Conservation (phyloP, 176 grass and related monocot species). For the maize (Zea mays) region DNA sequence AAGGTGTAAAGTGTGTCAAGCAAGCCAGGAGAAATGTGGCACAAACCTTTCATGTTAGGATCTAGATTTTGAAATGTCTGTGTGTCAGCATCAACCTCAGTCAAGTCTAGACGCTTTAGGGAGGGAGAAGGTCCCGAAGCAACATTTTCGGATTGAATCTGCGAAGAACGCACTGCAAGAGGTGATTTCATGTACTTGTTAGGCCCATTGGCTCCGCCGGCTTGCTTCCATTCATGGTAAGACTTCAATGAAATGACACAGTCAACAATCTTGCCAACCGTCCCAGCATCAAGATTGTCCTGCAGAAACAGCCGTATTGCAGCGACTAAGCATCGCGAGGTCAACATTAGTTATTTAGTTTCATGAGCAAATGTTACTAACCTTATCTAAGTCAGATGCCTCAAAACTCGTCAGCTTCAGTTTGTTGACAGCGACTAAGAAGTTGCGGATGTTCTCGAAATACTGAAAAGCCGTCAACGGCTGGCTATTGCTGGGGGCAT, state of each 20-base stretch:
- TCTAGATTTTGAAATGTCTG: slow-evolving; percentile 37
- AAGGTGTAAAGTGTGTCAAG: background rate
- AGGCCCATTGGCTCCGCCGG: slow-evolving; percentile 39
- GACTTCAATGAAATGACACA: slow-evolving; percentile 73
- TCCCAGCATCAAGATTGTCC: slow-evolving; percentile 68
- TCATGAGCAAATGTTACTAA: slow-evolving; percentile 30
- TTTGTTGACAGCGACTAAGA: slow-evolving; percentile 73
- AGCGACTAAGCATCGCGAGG: background rate
- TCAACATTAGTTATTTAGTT: background rate
- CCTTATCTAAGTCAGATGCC: slow-evolving; percentile 84
- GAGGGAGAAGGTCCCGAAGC: slow-evolving; percentile 35
- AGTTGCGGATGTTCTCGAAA: slow-evolving; percentile 93
- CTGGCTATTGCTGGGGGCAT: slow-evolving; percentile 60
- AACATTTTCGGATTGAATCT: slow-evolving; percentile 30
- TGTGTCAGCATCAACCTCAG: slow-evolving; percentile 28
- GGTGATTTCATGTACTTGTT: slow-evolving; percentile 74
- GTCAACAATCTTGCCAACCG: slow-evolving; percentile 70
- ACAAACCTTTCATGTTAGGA: slow-evolving; percentile 51
- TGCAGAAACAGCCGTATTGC: slow-evolving; percentile 42
- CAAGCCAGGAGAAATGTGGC: background rate
- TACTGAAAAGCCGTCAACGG: slow-evolving; percentile 74
- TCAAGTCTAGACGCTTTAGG: slow-evolving; percentile 52
- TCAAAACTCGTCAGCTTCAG: slow-evolving; percentile 76
- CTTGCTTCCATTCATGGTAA: slow-evolving; percentile 63
- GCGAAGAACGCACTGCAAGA: slow-evolving; percentile 45